Conservation (phyloP, 192 early-diverging fungal genomes). For the Pecoramyces ruminantium region DNA sequence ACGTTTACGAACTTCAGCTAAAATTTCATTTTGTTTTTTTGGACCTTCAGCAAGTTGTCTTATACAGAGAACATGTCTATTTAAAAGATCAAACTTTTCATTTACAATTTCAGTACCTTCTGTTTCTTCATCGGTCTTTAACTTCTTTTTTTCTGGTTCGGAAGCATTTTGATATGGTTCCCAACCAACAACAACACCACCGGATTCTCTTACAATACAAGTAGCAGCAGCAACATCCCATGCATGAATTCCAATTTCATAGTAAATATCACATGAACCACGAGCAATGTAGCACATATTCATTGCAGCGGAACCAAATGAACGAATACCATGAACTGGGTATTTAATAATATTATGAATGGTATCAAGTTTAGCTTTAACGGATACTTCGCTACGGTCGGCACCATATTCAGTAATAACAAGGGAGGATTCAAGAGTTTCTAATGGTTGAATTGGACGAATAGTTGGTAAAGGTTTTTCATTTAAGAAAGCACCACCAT, state of each 20-base stretch:
- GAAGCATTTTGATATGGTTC: background rate
- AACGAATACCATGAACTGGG: constrained; percentile 52
- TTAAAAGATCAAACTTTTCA: constrained; percentile 13
- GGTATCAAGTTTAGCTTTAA: constrained; percentile 50
- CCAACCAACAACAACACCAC: constrained; percentile 50
- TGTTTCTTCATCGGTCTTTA: constrained; percentile 4
- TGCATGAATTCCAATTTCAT: constrained; percentile 58
- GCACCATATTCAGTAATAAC: constrained; percentile 75
- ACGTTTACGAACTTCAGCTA: background rate
- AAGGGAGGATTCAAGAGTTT: constrained; percentile 47
- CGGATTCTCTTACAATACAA: constrained; percentile 66
- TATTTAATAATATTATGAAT: constrained; percentile 45
- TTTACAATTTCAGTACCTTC: background rate
- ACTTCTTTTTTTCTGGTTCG: background rate
- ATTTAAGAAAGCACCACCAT: constrained; percentile 42
- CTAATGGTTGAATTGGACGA: constrained; percentile 30
- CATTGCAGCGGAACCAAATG: constrained; percentile 58
- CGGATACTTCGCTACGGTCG: constrained; percentile 26
- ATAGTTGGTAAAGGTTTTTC: constrained; percentile 38
- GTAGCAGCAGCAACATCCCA: constrained; percentile 88
- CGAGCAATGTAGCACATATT: constrained; percentile 65
- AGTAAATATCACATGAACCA: constrained; percentile 72
- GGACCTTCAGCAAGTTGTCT: constrained; percentile 2
- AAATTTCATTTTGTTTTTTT: background rate
- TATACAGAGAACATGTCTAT: constrained; percentile 21